Conservation (phyloP, 306 rosid genomes). For the Pueraria montana region DNA sequence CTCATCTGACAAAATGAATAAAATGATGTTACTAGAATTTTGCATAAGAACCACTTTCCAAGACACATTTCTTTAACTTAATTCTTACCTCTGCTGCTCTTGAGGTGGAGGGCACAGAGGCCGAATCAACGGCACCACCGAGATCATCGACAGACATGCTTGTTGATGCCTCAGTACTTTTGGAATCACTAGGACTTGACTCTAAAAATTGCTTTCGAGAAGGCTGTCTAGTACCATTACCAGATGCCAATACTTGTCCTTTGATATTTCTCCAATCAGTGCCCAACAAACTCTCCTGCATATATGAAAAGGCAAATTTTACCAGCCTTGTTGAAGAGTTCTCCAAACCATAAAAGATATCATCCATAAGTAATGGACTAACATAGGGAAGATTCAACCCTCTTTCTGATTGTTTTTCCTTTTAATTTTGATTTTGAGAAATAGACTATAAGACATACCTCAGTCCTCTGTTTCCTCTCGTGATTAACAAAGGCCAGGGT, state of each 20-base stretch:
- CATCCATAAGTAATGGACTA: background rate
- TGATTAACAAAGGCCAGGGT: slow-evolving; percentile 88
- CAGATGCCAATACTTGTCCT: slow-evolving; percentile 83
- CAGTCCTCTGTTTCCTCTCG: slow-evolving; percentile 93
- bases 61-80: slow-evolving; percentile 3
- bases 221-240: slow-evolving; percentile 68
- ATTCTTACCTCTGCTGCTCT: slow-evolving; percentile 84
- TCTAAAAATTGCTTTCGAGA: slow-evolving; percentile 82
- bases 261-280: slow-evolving; percentile 87
- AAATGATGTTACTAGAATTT: slow-evolving; percentile 11
- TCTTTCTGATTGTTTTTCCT: background rate
- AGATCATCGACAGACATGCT: slow-evolving; percentile 85
- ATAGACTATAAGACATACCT: slow-evolving; percentile 60
- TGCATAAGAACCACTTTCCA: background rate
- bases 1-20: background rate
- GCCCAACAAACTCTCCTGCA: slow-evolving; percentile 76
- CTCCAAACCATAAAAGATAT: slow-evolving; percentile 35
- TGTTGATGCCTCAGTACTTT: slow-evolving; percentile 87
- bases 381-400: background rate
- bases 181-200: slow-evolving; percentile 80
- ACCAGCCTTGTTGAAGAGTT: slow-evolving; percentile 1
- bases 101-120: slow-evolving; percentile 80
- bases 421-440: slow-evolving; percentile 9
- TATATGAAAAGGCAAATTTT: slow-evolving; percentile 30
- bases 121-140: slow-evolving; percentile 76